Base-by-base conservation (phyloP, 352 stramenopile genomes). In the Globisporangium nunn region DNA sequence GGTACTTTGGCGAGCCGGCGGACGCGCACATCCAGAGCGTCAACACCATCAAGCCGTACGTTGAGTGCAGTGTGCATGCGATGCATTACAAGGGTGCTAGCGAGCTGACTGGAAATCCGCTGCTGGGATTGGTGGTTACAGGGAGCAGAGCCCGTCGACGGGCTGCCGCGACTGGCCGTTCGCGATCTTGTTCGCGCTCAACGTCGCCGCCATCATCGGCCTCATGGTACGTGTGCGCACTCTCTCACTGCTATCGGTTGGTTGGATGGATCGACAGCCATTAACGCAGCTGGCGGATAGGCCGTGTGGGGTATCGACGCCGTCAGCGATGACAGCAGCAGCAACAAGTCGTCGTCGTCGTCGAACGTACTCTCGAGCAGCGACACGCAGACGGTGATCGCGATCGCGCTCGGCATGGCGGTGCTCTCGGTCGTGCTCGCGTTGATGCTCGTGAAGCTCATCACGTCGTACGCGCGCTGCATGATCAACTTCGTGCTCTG, bases 401-500 rank as follows among this genome's bases (percentile, higher is more conserved):
- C 33, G 8, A 76, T 88, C 44, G 66, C 75, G 2, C 57, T 76
- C 28, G 75, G 60, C 29, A 84, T 90, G 76, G 68, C 75, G 7
- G 67, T 86, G 11, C 48, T 87, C 49, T 73, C 77, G 2, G 72
- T 87, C 54, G 66, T 86, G 37, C 55, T 92, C 44, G 71, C 78
- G 48, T 61, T 95, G 8, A 40, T 71, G 5, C 62, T 88, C 46
- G 81, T 95, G 50, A 90, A 91, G 65, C 80, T 95, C 58, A 88
- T 93, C 45, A 81, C 87, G 5, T 68, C 76, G 30, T 87, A 85
- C 60, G 85, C 83, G 29, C 72, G 78, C 48, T 83, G 72, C 53
- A 92, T 93, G 82, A 93, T 95, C 67, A 67, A 75, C 52, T 91
- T 93, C 54, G 77, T 86, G 60, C 72, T 95, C 17, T 95, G 85